Percentiles rank a stretch among this genome's conserved stretches.
These are phyloP conservation scores for Zelonia costaricensis DNA, from an alignment of 208 protist genomes.

Conservation along the genomic window DNA sequence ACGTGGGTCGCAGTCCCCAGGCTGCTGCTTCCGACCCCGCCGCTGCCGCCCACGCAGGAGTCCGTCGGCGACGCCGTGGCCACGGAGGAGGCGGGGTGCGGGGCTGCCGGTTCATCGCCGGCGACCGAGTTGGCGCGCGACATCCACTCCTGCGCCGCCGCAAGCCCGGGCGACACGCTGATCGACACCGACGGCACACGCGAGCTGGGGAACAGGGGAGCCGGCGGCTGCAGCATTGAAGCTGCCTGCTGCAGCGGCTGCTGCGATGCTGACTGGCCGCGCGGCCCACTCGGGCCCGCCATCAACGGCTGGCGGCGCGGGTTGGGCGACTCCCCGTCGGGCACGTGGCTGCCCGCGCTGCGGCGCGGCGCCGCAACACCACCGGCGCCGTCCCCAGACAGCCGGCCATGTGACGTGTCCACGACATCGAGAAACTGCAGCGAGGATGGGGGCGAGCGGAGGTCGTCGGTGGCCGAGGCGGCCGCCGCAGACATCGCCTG, in stretches of 20 bases:
- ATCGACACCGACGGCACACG: background rate
- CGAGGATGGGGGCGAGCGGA: no score
- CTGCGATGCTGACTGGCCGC: background rate
- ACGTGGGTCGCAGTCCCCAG: conserved; percentile 13
- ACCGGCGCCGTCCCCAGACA: background rate
- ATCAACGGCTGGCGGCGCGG: conserved; percentile 14
- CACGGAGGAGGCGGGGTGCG: background rate
- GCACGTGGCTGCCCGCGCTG: background rate
- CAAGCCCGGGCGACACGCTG: conserved; percentile 5
- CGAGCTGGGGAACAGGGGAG: background rate
- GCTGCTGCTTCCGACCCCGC: background rate
- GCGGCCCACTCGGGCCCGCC: background rate
- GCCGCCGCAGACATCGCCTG: background rate
- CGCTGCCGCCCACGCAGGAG: background rate
- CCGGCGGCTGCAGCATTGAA: background rate
- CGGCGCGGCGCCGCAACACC: background rate
- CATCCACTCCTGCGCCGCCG: conserved; percentile 15
- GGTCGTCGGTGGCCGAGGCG: background rate
- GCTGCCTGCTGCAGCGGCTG: background rate
- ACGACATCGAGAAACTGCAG: no score
- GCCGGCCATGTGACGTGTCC: no score
- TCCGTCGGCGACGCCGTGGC: background rate
- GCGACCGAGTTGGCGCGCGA: conserved; percentile 9
- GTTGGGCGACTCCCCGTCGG: conserved; percentile 22
- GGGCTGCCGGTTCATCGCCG: background rate